Percentiles rank a stretch among this genome's conserved stretches.
These are phyloP conservation scores for Penicillium atrosanguineum DNA, from an alignment of 495 filamentous ascomycete species.

Conservation along the genomic window DNA sequence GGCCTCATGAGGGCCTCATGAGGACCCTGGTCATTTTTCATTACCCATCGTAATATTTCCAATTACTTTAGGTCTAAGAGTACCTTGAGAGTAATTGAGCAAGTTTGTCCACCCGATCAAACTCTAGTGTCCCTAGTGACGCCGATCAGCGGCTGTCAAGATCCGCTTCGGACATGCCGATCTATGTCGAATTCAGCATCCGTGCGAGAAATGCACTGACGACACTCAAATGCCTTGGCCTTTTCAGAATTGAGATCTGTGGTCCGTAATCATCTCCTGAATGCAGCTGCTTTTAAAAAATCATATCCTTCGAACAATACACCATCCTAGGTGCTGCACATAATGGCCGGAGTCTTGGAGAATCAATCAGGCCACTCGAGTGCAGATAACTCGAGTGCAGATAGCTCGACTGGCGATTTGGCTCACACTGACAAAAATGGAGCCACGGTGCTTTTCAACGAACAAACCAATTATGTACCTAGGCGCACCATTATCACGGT, in stretches of 20 bases:
- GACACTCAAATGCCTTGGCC: too few species aligned
- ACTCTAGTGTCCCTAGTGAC: background rate
- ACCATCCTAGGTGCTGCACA: background rate
- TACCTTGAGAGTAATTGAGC: conserved; percentile 44
- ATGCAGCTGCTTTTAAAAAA: background rate
- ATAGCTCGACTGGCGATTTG: conserved; percentile 4
- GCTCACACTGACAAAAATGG: conserved; percentile 12
- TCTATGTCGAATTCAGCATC: background rate
- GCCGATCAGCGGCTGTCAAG: conserved; percentile 21
- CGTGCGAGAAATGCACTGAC: background rate
- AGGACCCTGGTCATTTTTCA: background rate
- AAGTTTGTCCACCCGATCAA: conserved; percentile 18
- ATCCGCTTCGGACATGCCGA: background rate
- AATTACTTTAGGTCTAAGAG: background rate
- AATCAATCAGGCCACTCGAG: conserved; percentile 7
- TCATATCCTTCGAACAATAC: background rate
- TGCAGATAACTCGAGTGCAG: conserved; percentile 1
- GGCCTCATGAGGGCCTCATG: too few species aligned
- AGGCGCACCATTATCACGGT: conserved; percentile 50
- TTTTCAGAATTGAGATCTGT: background rate
- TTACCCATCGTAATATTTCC: too few species aligned
- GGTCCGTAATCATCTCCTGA: background rate
- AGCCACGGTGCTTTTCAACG: conserved; percentile 40
- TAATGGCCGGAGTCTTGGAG: conserved; percentile 17
- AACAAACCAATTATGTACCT: conserved; percentile 56